phyloP scores from a whole-genome alignment of 176 grass and related monocot genomes.

The Avena sativa region DNA sequence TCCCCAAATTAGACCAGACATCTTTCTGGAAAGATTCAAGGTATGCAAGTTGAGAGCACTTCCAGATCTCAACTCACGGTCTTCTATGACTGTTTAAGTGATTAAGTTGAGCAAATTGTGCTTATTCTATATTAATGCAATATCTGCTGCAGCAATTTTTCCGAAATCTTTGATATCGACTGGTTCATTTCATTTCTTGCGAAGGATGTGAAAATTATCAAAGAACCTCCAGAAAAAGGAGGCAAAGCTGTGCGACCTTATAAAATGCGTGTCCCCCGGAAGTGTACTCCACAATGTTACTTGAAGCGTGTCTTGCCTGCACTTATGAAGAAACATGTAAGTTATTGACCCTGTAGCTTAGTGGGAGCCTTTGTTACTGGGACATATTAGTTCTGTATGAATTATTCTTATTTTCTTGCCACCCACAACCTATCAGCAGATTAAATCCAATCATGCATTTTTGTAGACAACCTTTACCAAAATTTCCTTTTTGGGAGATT shows the following conservation, averaged over 20 bases:
- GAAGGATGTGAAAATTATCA: constrained; percentile 67
- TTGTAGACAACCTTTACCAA: not conserved
- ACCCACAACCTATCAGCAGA: not conserved
- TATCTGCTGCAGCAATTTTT: constrained; percentile 61
- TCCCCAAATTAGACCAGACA: constrained; percentile 66
- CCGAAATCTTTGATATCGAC: constrained; percentile 74
- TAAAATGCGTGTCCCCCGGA: constrained; percentile 73
- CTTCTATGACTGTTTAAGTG: constrained; percentile 26
- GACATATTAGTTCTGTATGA: not conserved
- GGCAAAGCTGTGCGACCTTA: constrained; percentile 51
- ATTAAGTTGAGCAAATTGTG: not conserved
- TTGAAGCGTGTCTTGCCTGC: constrained; percentile 68
- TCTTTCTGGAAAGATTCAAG: constrained; percentile 86
- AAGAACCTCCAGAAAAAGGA: constrained; percentile 53
- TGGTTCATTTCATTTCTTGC: constrained; percentile 70
- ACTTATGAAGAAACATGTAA: constrained; percentile 71
- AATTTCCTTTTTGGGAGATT: not conserved
- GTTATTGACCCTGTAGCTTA: constrained; percentile 10
- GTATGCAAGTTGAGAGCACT: constrained; percentile 32
- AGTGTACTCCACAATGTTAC: constrained; percentile 71
- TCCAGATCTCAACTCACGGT: not conserved
- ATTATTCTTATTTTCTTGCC: constrained; percentile 5
- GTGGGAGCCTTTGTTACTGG: not conserved
- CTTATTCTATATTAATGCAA: constrained; percentile 18
- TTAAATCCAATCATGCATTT: not conserved